Percentiles rank a stretch among this genome's conserved stretches.
These are phyloP conservation scores for Caloboletus inedulis DNA, from an alignment of 1,284 basidiomycete species.

Conservation along the genomic window DNA sequence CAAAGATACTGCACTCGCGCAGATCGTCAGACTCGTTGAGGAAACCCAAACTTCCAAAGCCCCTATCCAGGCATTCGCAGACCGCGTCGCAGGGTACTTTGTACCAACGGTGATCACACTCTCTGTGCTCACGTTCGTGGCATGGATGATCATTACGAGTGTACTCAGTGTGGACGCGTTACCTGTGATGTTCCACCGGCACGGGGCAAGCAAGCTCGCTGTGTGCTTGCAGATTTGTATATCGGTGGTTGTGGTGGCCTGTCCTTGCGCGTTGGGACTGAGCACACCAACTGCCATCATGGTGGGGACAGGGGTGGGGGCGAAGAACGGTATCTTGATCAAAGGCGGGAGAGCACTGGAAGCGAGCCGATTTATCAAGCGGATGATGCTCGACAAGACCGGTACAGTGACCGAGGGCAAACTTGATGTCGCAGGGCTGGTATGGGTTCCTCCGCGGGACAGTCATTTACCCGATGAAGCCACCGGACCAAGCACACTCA, in stretches of 20 bases:
- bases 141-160: constrained; percentile 80
- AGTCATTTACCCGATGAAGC: constrained; percentile 29
- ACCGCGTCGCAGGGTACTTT: constrained; percentile 92
- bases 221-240: constrained; percentile 98
- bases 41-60: constrained; percentile 98
- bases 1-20: constrained; percentile 91
- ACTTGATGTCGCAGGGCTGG: constrained; percentile 67
- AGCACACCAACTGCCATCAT: constrained; percentile 98
- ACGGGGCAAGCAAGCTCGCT: constrained; percentile 84
- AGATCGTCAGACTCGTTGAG: constrained; percentile 96
- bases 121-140: constrained; percentile 77
- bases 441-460: constrained; percentile 64
- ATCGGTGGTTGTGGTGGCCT: constrained; percentile 97
- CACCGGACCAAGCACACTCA: constrained; percentile 43
- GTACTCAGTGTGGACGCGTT: constrained; percentile 59
- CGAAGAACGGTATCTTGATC: constrained; percentile 96
- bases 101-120: constrained; percentile 90
- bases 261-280: constrained; percentile 95
- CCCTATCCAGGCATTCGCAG: constrained; percentile 96
- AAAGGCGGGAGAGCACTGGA: constrained; percentile 96
- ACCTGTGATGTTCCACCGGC: constrained; percentile 80
- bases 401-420: constrained; percentile 94
- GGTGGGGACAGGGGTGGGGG: constrained; percentile 98
- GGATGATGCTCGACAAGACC: constrained; percentile 94
- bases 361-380: constrained; percentile 78